These are phyloP conservation scores for Cladochytrium replicatum DNA, from an alignment of 192 early-diverging fungal genomes.

Conservation along the genomic window DNA sequence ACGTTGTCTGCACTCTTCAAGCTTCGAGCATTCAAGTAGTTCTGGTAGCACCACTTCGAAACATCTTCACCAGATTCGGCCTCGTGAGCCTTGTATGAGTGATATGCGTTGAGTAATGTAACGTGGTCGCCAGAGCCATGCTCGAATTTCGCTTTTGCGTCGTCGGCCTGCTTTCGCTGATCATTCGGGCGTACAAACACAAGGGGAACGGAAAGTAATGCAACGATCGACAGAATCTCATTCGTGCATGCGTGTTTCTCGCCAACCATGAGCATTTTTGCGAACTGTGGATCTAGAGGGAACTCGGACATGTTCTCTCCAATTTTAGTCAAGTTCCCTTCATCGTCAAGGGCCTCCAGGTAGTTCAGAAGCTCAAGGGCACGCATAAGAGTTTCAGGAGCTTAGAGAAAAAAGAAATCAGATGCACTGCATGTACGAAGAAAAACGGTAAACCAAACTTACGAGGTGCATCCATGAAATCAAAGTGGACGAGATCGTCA, in stretches of 20 bases:
- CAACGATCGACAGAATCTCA: constrained; percentile 89
- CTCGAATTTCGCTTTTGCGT: constrained; percentile 84
- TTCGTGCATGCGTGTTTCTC: constrained; percentile 80
- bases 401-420: constrained; percentile 34
- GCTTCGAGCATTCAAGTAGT: constrained; percentile 82
- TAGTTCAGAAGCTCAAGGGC: constrained; percentile 94
- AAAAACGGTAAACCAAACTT: constrained; percentile 6
- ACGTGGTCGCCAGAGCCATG: constrained; percentile 95
- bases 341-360: constrained; percentile 87
- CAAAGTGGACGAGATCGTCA: constrained; percentile 96
- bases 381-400: constrained; percentile 96
- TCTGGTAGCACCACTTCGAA: constrained; percentile 87
- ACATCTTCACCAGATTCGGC: too few species aligned
- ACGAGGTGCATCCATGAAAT: constrained; percentile 97
- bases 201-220: constrained; percentile 82
- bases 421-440: constrained; percentile 6
- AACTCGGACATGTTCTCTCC: constrained; percentile 91
- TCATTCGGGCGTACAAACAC: constrained; percentile 86
- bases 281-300: constrained; percentile 92
- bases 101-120: constrained; percentile 90
- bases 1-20: constrained; percentile 90
- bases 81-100: constrained; percentile 72
- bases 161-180: constrained; percentile 75
- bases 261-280: constrained; percentile 84
- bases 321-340: constrained; percentile 78